Base-by-base conservation (phyloP, 2,329 filamentous ascomycete species). In the Sporothrix schenckii region DNA sequence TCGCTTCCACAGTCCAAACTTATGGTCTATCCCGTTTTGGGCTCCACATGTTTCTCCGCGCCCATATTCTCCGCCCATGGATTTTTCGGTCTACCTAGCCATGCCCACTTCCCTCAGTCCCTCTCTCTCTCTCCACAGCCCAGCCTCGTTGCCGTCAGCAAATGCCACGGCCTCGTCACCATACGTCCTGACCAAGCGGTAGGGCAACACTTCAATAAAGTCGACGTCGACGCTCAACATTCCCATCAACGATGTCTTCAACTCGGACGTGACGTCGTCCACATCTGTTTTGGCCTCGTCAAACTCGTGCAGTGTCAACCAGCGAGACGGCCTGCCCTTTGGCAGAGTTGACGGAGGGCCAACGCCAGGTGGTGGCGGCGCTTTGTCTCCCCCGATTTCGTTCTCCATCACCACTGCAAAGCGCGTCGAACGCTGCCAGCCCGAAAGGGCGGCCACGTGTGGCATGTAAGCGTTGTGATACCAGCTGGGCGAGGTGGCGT, bases 351-450 rank as follows among this genome's bases (percentile, higher is more conserved):
- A 10, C 16, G 19, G 1, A 2, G 58, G 13, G 14, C 39, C 11
- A 13, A 44, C 41, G 14, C 41, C 41, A 44, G 41, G 11, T 5
- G 44, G 24, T 39, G 14, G n/a, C 19, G 34, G n/a, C 34, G 49
- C 34, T 53, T 39, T 53, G n/a, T 70, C 27, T 16, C 65, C 21
- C n/a, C 69, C 56, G 52, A 70, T 68, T 34, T 60, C 34, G 30
- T 72, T 72, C 1, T 52, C 41, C 24, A 69, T 30, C 4, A 63
- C 54, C 3, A 63, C 47, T 47, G 73, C 72, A 49, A 74, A 74
- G 21, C 72, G 72, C 50, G 69, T 72, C 13, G 72, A 73, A 21
- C 72, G 60, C 61, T 65, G 50, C 74, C 74, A 75, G 11, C 74
- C 74, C 1, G 50, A n/a, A 3, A 73, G 47, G 9, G 44, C 70